A percentile compares a stretch with the other conserved stretches of the same genome.
phyloP scores from a whole-genome alignment of 768 basidiomycete genomes.

The Tricholoma hemisulphureum region DNA sequence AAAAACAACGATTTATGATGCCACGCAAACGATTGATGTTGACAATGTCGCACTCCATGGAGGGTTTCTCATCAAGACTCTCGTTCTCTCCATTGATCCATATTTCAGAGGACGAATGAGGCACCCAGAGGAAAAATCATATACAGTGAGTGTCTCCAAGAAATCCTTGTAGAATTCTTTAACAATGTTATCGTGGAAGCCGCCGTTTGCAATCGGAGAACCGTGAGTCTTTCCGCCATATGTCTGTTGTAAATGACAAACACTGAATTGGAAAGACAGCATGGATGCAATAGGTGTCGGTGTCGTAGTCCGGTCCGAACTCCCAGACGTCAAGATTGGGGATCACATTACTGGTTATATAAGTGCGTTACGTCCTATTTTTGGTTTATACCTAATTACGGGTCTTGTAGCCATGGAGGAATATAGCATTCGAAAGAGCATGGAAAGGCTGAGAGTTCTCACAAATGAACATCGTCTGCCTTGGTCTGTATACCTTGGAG shows the following conservation, averaged over 20 bases:
- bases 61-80: constrained; percentile 48
- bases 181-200: constrained; percentile 8
- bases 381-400: not conserved
- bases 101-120: constrained; percentile 44
- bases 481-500: constrained; percentile 49
- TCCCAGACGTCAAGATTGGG: constrained; percentile 31
- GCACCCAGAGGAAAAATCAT: constrained; percentile 23
- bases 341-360: constrained; percentile 39
- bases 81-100: constrained; percentile 45
- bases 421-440: constrained; percentile 33
- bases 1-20: constrained; percentile 46
- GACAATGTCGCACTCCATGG: constrained; percentile 45
- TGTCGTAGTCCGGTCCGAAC: constrained; percentile 45
- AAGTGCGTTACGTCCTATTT: constrained; percentile 17
- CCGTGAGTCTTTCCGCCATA: constrained; percentile 30
- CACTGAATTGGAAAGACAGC: constrained; percentile 12
- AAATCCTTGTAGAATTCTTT: too few relatives aligned
- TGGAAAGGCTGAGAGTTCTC: constrained; percentile 25
- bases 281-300: constrained; percentile 37
- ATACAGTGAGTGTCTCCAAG: constrained; percentile 16
- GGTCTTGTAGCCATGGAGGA: constrained; percentile 32
- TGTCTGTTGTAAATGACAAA: not conserved
- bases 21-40: constrained; percentile 46
- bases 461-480: constrained; percentile 45
- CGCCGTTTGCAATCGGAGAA: constrained; percentile 32